Base-by-base conservation (phyloP, 2,329 filamentous ascomycete genomes). In the Fusarium cicatricum region DNA sequence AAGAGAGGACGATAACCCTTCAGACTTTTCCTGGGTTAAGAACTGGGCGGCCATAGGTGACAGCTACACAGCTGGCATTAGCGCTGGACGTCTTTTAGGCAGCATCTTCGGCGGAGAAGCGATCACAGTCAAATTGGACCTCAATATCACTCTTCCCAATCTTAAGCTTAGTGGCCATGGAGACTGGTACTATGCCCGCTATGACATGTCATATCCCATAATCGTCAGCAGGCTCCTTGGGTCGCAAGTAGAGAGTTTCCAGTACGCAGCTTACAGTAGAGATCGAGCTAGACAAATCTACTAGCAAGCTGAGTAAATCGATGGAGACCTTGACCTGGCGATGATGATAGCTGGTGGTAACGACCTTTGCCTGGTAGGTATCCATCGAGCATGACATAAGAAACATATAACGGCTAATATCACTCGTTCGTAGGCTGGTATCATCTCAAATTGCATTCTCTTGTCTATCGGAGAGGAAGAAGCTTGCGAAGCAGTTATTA, bases 161-260 rank as follows among this genome's bases (percentile, higher is more conserved):
- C 19, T 52, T 0, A 23, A 55, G 15, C 19, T 55, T 0, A 51
- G 39, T 2, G 46, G 46, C 0, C 39, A 46, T 2, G 37, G 38
- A 0, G 41, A 56, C 26, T 56, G 38, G 41, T 54, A 42, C n/a
- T 49, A 50, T 6, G 2, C 49, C 0, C 2, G 53, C 3, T 54
- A 56, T 4, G 49, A 54, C 21, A 48, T 48, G 42, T 41, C 49
- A 1, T 56, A 49, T 26, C 49, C 53, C 3, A 54, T 54, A 41
- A 38, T 54, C 1, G 14, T 54, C 15, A 48, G 0, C 4, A 19
- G 42, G 8, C 9, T 39, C 0, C 32, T 56, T 15, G n/a, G 53
- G 1, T 36, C 11, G 0, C 14, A 39, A 0, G 42, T 54, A 0
- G 36, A 56, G 6, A 43, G 28, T 0, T 56, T 56, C 0, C 53